These are phyloP conservation scores for Kandelia obovata DNA, from an alignment of 345 rosid genomes.

Conservation along the genomic window DNA sequence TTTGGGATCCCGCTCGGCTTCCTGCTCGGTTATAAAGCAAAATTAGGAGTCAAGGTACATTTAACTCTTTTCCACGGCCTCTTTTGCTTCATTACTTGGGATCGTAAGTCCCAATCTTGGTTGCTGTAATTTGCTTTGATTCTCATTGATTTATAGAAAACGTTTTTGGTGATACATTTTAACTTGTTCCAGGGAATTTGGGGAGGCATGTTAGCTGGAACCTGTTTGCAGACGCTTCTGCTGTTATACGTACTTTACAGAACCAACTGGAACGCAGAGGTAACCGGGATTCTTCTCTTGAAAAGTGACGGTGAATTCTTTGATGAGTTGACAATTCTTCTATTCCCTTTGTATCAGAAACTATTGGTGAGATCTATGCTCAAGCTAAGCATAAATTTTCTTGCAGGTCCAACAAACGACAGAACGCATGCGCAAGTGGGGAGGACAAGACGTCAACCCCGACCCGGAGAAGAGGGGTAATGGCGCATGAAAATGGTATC, in stretches of 20 bases:
- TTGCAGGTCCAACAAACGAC: slow-evolving; percentile 62
- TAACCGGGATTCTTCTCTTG: slow-evolving; percentile 8
- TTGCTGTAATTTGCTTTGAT: no score
- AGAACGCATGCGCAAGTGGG: slow-evolving; percentile 66
- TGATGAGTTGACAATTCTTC: no score
- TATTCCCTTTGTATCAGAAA: background rate
- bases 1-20: slow-evolving; percentile 75
- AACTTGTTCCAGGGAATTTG: slow-evolving; percentile 52
- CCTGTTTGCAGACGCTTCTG: slow-evolving; percentile 58
- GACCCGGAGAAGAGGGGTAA: slow-evolving; percentile 4
- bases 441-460: slow-evolving; percentile 35
- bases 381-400: background rate
- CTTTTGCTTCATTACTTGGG: background rate
- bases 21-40: slow-evolving; percentile 60
- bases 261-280: slow-evolving; percentile 88
- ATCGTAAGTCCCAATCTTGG: no score
- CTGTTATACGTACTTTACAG: slow-evolving; percentile 49
- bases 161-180: background rate
- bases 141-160: no score
- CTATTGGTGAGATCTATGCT: background rate
- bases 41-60: slow-evolving; percentile 60
- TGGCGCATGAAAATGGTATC: background rate
- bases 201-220: slow-evolving; percentile 84
- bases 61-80: background rate
- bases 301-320: background rate